phyloP scores from a whole-genome alignment of 306 rosid species.

The Luffa aegyptiaca region DNA sequence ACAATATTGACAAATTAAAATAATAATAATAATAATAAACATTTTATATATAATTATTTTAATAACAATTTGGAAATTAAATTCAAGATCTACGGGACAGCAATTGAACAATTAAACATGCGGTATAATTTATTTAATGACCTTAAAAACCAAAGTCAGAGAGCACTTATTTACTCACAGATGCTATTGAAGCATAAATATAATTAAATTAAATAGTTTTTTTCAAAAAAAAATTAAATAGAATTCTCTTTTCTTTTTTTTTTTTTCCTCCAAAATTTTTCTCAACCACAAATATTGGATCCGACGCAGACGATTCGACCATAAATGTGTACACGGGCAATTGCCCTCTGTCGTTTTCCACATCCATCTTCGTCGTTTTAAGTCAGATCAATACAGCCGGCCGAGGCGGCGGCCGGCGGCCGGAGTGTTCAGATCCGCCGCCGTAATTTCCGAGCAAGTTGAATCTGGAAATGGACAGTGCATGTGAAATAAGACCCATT shows the following conservation, averaged over 20 bases:
- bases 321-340: conserved; percentile 7
- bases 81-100: background rate
- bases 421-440: background rate
- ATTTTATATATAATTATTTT: background rate
- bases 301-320: background rate
- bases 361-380: background rate
- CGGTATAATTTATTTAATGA: background rate
- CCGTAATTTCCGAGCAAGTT: background rate
- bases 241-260: background rate
- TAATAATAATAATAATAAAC: too few relatives aligned
- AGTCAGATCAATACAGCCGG: background rate
- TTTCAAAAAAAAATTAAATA: too few relatives aligned
- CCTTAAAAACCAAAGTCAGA: background rate
- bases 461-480: background rate
- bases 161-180: background rate
- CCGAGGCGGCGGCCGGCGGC: background rate
- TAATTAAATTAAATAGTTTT: too few relatives aligned
- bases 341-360: background rate
- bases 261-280: background rate
- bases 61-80: background rate
- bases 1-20: background rate
- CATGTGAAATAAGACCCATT: background rate
- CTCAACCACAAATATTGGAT: background rate
- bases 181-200: background rate
- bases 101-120: background rate